Evolutionary conservation across 805 yeast genomes (phyloP).

Genomic region (Saccharomycopsis fermentans): DNA sequence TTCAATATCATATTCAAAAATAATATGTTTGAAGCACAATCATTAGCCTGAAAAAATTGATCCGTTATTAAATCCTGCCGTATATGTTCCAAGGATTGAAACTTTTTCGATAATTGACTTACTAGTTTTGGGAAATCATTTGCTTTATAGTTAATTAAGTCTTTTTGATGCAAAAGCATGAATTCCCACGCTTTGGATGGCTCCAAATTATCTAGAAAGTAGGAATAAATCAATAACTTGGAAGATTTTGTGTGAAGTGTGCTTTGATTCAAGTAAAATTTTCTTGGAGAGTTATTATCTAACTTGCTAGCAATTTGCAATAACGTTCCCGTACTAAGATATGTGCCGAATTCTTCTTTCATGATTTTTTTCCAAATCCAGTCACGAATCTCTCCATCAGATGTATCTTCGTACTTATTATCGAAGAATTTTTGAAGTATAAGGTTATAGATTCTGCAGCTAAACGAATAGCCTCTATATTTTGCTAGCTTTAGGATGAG

Average conservation of each 20-base stretch:
- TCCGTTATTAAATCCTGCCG: not conserved
- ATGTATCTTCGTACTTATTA: not conserved
- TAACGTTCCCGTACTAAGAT: slow-evolving; percentile 5
- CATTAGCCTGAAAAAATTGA: not conserved
- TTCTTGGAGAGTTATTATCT: not conserved
- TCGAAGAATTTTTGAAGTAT: slow-evolving; percentile 1
- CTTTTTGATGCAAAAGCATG: not conserved
- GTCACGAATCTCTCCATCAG: not conserved
- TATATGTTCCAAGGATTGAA: not conserved
- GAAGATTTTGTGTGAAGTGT: not conserved
- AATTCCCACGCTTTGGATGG: not conserved
- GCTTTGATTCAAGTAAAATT: not conserved
- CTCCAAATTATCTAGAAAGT: not conserved
- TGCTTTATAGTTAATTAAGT: not conserved
- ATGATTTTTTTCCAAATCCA: slow-evolving; percentile 7
- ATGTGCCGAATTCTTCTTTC: not conserved
- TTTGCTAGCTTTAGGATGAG: not conserved
- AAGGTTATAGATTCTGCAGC: slow-evolving; percentile 11
- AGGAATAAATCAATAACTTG: not conserved
- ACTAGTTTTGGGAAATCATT: not conserved
- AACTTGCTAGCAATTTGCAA: not conserved
- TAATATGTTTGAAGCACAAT: not conserved
- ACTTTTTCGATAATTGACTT: not conserved
- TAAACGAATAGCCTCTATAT: not conserved
- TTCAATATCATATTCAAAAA: slow-evolving; percentile 1